These are phyloP conservation scores for Trypanosoma caninum DNA, from an alignment of 208 protist genomes.

Conservation along the genomic window DNA sequence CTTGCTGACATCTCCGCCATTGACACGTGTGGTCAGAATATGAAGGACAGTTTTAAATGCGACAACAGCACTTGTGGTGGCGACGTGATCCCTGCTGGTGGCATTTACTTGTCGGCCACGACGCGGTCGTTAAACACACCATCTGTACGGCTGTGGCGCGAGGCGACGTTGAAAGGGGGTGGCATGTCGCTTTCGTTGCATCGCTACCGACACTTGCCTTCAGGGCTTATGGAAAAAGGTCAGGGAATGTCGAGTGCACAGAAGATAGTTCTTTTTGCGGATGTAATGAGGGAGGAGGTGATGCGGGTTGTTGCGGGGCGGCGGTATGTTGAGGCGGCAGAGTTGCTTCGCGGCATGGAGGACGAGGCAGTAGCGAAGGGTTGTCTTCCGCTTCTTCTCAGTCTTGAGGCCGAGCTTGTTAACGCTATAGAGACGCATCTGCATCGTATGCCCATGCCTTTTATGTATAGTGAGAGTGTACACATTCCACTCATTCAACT, in stretches of 20 bases:
- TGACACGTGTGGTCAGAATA: neutral
- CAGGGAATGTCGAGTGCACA: conserved; percentile 9
- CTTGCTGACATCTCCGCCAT: neutral
- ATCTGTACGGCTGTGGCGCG: conserved; percentile 64
- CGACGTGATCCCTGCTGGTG: neutral
- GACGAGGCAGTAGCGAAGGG: conserved; percentile 43
- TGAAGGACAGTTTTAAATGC: neutral
- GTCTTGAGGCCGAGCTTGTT: conserved; percentile 66
- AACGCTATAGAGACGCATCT: conserved; percentile 38
- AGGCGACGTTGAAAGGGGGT: conserved; percentile 18
- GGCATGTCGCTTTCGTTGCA: conserved; percentile 1
- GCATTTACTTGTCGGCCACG: conserved; percentile 28
- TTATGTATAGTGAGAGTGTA: conserved; percentile 68
- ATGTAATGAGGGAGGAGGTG: conserved; percentile 65
- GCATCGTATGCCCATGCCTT: conserved; percentile 50
- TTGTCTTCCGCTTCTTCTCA: conserved; percentile 63
- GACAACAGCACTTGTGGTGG: neutral
- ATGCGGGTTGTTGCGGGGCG: conserved; percentile 64
- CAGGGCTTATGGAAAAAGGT: neutral
- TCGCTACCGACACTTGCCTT: neutral
- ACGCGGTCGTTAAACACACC: conserved; percentile 63
- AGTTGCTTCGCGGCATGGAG: conserved; percentile 57
- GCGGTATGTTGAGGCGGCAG: conserved; percentile 60
- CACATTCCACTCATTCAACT: conserved; percentile 80
- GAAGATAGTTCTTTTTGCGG: conserved; percentile 59